Base-by-base conservation (phyloP, 163 green algal genomes). In the Chlamydomonas reinhardtii region DNA sequence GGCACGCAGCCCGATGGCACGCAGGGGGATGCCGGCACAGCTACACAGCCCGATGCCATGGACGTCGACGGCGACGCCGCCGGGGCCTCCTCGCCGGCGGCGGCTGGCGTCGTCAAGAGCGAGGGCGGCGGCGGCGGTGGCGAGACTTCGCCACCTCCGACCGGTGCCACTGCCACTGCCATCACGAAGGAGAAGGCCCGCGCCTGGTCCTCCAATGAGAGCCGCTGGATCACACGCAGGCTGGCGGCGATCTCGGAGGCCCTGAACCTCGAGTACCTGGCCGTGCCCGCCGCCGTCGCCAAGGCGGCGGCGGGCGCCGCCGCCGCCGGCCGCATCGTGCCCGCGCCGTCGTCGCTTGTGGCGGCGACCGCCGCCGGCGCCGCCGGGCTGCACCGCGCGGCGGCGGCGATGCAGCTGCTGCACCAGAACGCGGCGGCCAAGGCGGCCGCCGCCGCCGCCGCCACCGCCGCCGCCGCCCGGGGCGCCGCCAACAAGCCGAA, bases 211-310 rank as follows among this genome's bases (percentile, higher is more conserved):
- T 73, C 69, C 9, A 86, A 48, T 5, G 79, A 86, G 34, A 79
- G 69, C 35, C 65, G 70, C 52, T 86, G 79, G 79, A 54, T 86
- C 24, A 79, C 70, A 43, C 77, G 74, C 65, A 83, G 52, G 0
- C 75, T 54, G 81, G 43, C 84, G 71, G 43, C 68, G 27, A 68
- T 79, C 34, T 78, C 62, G 0, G 74, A 76, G 48, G 61, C 75
- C 19, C 61, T 80, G 1, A 75, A 85, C 73, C 37, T 39, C 25
- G 81, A 89, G 72, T 84, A 84, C 48, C 74, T 82, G n/a, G 24
- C 12, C 76, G 71, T 43, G 24, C 20, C 68, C 54, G 61, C 11
- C 43, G 71, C 22, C 69, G 68, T 29, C 34, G 11, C 73, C n/a
- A 32, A 29, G 32, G 9, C 11, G 34, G 2, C 22, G 11, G 24